A percentile compares a stretch with the other conserved stretches of the same genome.
These are phyloP conservation scores for Hibiscus syriacus DNA, from an alignment of 345 rosid genomes.

Conservation along the genomic window DNA sequence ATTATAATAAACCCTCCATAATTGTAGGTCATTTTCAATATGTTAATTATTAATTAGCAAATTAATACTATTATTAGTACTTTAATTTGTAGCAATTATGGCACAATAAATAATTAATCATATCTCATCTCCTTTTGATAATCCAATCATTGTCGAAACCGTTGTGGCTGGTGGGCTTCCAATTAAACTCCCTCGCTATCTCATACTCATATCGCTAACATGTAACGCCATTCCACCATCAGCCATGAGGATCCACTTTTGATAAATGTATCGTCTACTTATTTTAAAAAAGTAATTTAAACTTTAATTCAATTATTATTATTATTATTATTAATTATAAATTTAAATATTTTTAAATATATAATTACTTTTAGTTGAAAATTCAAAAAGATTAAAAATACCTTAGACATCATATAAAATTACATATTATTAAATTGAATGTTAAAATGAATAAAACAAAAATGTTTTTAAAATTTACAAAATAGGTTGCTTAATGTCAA, in stretches of 20 bases:
- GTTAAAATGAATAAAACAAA: neutral
- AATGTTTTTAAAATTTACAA: too few relatives aligned
- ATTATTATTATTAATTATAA: too few relatives aligned
- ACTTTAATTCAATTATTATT: too few relatives aligned
- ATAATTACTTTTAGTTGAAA: too few relatives aligned
- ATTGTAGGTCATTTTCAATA: neutral
- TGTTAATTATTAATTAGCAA: neutral
- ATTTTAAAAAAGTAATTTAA: too few relatives aligned
- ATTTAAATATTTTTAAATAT: too few relatives aligned
- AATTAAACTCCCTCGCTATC: neutral
- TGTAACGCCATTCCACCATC: slow-evolving; percentile 4
- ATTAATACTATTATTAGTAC: neutral
- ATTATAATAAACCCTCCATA: neutral
- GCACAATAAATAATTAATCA: neutral
- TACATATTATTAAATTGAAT: neutral
- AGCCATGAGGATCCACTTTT: neutral
- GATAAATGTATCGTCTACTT: neutral
- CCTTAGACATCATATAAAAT: too few relatives aligned
- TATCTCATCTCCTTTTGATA: neutral
- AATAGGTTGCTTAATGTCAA: neutral
- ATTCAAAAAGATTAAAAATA: too few relatives aligned
- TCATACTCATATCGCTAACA: neutral
- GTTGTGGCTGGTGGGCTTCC: neutral
- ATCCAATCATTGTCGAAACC: slow-evolving; percentile 24
- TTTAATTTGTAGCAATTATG: neutral